phyloP scores from a whole-genome alignment of 2,329 filamentous ascomycete genomes.

The Penicillium paneum region DNA sequence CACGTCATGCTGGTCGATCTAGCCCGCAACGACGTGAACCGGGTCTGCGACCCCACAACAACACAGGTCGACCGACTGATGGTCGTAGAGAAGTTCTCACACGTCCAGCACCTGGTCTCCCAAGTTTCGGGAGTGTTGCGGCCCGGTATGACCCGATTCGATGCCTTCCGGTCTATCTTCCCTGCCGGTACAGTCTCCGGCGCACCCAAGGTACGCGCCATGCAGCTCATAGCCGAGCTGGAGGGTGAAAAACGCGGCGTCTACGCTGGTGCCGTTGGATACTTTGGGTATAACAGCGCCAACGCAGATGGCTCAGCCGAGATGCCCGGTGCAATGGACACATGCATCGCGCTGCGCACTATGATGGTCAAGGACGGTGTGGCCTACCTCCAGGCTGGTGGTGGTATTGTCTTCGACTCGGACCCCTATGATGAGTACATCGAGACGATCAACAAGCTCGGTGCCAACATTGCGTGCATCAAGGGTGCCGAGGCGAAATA shows the following conservation, averaged over 20 bases:
- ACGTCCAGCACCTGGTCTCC: conserved; percentile 95
- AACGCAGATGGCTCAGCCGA: conserved; percentile 59
- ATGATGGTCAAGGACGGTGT: conserved; percentile 92
- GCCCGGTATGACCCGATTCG: conserved; percentile 80
- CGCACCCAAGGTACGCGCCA: conserved; percentile 91
- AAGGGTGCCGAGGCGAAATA: conserved; percentile 74
- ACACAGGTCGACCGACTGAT: conserved; percentile 91
- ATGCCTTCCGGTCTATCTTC: conserved; percentile 95
- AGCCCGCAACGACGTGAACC: conserved; percentile 93
- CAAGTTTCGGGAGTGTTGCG: conserved; percentile 91
- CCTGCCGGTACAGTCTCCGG: conserved; percentile 94
- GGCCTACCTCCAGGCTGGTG: conserved; percentile 82
- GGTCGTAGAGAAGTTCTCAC: conserved; percentile 91
- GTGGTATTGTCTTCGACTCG: conserved; percentile 92
- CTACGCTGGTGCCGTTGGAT: conserved; percentile 93
- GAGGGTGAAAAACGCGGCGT: conserved; percentile 92
- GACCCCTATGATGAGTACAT: conserved; percentile 88
- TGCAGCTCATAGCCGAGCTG: conserved; percentile 94
- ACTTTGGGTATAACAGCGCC: conserved; percentile 83
- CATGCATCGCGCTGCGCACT: conserved; percentile 75
- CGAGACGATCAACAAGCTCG: conserved; percentile 95
- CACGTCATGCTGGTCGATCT: conserved; percentile 98
- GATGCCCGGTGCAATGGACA: conserved; percentile 86
- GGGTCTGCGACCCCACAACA: conserved; percentile 84
- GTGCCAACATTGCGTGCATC: conserved; percentile 85